Base-by-base conservation (phyloP, 148 eudicot species). In the Arctostaphylos glauca region DNA sequence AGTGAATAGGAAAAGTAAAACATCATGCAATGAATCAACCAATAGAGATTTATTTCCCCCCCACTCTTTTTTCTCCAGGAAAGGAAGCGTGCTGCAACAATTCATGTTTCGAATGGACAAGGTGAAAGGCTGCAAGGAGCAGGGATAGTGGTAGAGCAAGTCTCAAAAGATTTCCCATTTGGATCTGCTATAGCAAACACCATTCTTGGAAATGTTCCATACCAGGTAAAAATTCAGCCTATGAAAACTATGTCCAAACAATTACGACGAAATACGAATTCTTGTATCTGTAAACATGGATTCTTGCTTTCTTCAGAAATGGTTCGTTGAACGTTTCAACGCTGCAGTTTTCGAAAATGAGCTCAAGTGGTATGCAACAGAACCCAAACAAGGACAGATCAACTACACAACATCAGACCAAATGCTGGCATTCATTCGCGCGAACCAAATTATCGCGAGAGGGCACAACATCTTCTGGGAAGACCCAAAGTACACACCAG, bases 381-480 rank as follows among this genome's bases (percentile, higher is more conserved):
- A 96, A 81, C 86, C 89, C 2, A 81, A 88, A 77, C 92, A 43
- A 49, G 94, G 96, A 31, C 85, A 88, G 53, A 55, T 83, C 21
- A 92, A 94, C 91, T 96, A 96, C 90, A 92, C 91, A 4, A 10
- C 86, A 48, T 86, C 99, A 3, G 98, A 93, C 23, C 87, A 86
- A 43, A 92, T 96, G 98, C 82, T 94, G 7, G 89, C 92, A 55
- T 94, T 96, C 70, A 83, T 92, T 2, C 84, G 93, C 64, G 84
- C 94, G 2, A 91, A 91, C 83, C 93, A 91, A 80, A 91, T 93
- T 6, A 74, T 67, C 3, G 85, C 87, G 4, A 85, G 98, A 84
- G 99, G 98, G 53, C 98, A 97, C 89, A 93, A 93, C 85, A 94
- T 97, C 31, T 97, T 97, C 85, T 97, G 99, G 99, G 99, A 97